These are phyloP conservation scores for Scenedesmus sp. DNA, from an alignment of 163 green algal genomes.

Conservation along the genomic window DNA sequence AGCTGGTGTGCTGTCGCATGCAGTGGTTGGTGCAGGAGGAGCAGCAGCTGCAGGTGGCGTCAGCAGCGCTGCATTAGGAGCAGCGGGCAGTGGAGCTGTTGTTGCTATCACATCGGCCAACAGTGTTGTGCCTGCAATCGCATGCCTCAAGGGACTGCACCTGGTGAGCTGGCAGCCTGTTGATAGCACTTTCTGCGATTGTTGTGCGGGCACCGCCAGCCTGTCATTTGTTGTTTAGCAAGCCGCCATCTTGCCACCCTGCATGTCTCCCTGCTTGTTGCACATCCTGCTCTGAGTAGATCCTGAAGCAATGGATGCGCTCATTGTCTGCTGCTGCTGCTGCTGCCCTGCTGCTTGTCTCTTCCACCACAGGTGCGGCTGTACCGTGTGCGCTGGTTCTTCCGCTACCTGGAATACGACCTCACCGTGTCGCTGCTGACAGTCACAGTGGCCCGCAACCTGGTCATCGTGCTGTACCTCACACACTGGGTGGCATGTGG, in stretches of 20 bases:
- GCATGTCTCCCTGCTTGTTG: neutral
- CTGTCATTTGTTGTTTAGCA: neutral
- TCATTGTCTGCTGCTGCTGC: neutral
- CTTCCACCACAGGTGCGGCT: slow-evolving; percentile 55
- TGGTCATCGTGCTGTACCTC: slow-evolving; percentile 60
- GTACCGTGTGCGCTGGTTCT: slow-evolving; percentile 64
- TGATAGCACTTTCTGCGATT: no score
- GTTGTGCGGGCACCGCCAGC: neutral
- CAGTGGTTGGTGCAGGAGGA: neutral
- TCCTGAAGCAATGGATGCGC: neutral
- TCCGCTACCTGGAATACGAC: slow-evolving; percentile 67
- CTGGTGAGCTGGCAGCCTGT: neutral
- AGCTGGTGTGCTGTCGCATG: neutral
- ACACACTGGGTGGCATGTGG: slow-evolving; percentile 71
- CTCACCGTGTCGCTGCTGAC: slow-evolving; percentile 61
- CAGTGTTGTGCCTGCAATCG: neutral
- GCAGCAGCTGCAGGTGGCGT: neutral
- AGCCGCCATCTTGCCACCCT: no score
- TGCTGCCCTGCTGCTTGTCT: neutral
- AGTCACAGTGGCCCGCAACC: slow-evolving; percentile 69
- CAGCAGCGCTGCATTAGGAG: slow-evolving; percentile 13
- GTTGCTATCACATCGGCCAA: neutral
- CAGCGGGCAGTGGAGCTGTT: neutral
- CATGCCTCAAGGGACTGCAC: slow-evolving; percentile 41
- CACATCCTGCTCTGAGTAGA: no score